A percentile compares a stretch with the other conserved stretches of the same genome.
These are phyloP conservation scores for Pestalotiopsis sp. DNA, from an alignment of 2,329 filamentous ascomycete genomes.

Conservation along the genomic window DNA sequence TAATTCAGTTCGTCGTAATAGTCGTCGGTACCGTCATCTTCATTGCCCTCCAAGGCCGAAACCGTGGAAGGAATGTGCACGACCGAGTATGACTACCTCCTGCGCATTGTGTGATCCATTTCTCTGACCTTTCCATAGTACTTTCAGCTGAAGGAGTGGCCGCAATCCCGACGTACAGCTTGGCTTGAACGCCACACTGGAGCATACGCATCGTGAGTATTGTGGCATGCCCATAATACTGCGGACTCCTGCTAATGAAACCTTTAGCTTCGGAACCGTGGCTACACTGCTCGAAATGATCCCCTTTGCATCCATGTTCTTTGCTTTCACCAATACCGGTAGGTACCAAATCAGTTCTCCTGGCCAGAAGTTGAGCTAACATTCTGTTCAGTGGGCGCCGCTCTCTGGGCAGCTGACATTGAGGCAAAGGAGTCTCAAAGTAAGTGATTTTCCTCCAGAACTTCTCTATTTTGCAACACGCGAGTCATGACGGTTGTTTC, in stretches of 20 bases:
- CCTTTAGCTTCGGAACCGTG: constrained; percentile 64
- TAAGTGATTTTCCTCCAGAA: neutral
- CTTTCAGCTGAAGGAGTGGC: constrained; percentile 90
- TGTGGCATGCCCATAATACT: neutral
- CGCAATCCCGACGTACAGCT: constrained; percentile 60
- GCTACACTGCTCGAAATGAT: constrained; percentile 84
- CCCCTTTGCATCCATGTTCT: constrained; percentile 79
- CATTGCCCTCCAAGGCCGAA: constrained; percentile 72
- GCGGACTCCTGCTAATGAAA: constrained; percentile 13
- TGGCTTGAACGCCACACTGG: constrained; percentile 73
- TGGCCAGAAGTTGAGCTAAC: constrained; percentile 17
- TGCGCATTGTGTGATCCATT: constrained; percentile 11
- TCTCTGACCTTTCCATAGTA: constrained; percentile 67
- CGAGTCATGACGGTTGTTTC: neutral
- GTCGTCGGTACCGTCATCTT: constrained; percentile 84
- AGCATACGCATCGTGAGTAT: constrained; percentile 77
- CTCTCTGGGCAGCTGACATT: constrained; percentile 90
- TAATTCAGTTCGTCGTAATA: constrained; percentile 16
- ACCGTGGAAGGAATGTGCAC: constrained; percentile 52
- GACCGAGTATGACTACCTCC: constrained; percentile 47
- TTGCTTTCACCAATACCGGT: constrained; percentile 86
- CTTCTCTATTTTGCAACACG: neutral
- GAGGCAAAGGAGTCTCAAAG: constrained; percentile 57
- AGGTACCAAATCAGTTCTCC: constrained; percentile 21
- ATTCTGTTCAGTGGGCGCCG: constrained; percentile 70